phyloP scores from a whole-genome alignment of 2,329 filamentous ascomycete genomes.

The Monilinia aucupariae region DNA sequence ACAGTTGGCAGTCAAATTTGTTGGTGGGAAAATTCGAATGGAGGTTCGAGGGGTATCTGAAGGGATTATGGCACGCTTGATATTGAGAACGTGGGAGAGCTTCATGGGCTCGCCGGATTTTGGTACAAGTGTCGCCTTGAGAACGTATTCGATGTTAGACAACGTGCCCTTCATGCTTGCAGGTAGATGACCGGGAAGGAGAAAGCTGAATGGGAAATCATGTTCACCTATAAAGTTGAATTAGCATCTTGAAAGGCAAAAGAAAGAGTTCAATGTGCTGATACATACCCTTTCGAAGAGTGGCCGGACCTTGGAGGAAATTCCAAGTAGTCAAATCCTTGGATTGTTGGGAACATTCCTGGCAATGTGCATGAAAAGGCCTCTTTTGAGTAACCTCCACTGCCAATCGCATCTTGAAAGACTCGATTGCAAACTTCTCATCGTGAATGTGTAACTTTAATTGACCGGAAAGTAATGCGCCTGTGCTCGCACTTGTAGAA shows the following conservation, averaged over 20 bases:
- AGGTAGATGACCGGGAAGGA: slow-evolving; percentile 81
- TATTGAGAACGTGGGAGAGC: slow-evolving; percentile 61
- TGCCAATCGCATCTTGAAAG: slow-evolving; percentile 66
- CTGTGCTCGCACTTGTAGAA: slow-evolving; percentile 65
- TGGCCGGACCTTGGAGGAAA: slow-evolving; percentile 57
- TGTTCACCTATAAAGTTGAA: slow-evolving; percentile 50
- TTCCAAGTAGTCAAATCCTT: slow-evolving; percentile 75
- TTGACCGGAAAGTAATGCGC: slow-evolving; percentile 79
- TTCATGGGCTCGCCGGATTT: slow-evolving; percentile 58
- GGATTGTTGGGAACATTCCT: slow-evolving; percentile 64
- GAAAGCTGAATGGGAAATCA: slow-evolving; percentile 80
- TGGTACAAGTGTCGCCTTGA: slow-evolving; percentile 61
- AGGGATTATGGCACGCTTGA: slow-evolving; percentile 71
- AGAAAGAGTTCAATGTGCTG: slow-evolving; percentile 12
- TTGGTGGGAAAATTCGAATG: slow-evolving; percentile 91
- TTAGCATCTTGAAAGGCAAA: not conserved
- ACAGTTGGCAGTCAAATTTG: slow-evolving; percentile 82
- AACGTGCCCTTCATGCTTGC: slow-evolving; percentile 72
- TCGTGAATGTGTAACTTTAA: slow-evolving; percentile 69
- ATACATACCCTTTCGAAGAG: slow-evolving; percentile 45
- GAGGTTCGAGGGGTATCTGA: slow-evolving; percentile 80
- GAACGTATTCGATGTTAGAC: slow-evolving; percentile 70
- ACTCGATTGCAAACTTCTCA: slow-evolving; percentile 59
- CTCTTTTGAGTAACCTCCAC: slow-evolving; percentile 72
- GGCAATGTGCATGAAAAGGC: slow-evolving; percentile 73